phyloP scores from a whole-genome alignment of 2,329 filamentous ascomycete genomes.

The Aspergillus sp. region DNA sequence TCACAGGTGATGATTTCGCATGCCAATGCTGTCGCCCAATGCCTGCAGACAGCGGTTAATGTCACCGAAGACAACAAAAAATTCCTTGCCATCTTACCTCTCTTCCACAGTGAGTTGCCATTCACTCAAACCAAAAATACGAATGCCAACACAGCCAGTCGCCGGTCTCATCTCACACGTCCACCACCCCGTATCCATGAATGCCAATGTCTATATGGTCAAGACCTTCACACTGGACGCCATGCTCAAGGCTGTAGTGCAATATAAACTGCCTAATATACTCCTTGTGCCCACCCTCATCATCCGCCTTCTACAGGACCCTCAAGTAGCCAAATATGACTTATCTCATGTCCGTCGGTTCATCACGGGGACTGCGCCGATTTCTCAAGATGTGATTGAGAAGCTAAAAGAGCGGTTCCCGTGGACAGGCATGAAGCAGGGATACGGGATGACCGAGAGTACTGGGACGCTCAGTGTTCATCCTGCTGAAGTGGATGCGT shows the following conservation, averaged over 20 bases:
- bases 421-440: constrained; percentile 58
- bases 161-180: constrained; percentile 60
- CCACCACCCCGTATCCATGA: constrained; percentile 58
- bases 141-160: constrained; percentile 28
- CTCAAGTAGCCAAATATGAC: constrained; percentile 44
- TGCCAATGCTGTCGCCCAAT: constrained; percentile 56
- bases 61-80: constrained; percentile 44
- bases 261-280: constrained; percentile 52
- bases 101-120: constrained; percentile 49
- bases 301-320: constrained; percentile 56
- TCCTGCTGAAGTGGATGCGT: constrained; percentile 52
- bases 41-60: constrained; percentile 54
- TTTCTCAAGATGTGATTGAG: constrained; percentile 54
- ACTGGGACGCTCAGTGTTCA: constrained; percentile 61
- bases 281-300: constrained; percentile 58
- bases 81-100: constrained; percentile 55
- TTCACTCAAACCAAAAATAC: no score
- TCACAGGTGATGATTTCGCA: constrained; percentile 48
- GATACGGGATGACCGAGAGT: constrained; percentile 65
- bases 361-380: constrained; percentile 57
- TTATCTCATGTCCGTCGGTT: constrained; percentile 53
- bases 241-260: constrained; percentile 51
- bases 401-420: constrained; percentile 55
- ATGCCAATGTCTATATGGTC: constrained; percentile 63
- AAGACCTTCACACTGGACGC: constrained; percentile 58